Conservation (phyloP, 2,329 filamentous ascomycete species). For the Venturia oleaginea region DNA sequence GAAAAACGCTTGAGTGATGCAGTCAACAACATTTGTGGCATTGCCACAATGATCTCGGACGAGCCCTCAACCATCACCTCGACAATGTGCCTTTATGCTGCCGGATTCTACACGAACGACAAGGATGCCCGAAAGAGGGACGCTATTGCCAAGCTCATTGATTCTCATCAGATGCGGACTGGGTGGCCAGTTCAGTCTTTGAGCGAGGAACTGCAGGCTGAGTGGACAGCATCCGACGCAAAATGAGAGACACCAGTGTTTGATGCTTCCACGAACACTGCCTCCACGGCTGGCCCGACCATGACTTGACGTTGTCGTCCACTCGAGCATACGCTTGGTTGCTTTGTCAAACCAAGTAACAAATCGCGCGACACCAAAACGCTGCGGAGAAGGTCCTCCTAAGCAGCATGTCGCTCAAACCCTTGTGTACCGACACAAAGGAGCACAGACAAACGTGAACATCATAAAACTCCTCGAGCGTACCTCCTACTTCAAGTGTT, state of each 20-base stretch:
- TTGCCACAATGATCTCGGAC: constrained; percentile 32
- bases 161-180: constrained; percentile 7
- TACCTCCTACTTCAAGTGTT: background rate
- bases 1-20: constrained; percentile 38
- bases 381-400: background rate
- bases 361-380: background rate
- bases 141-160: constrained; percentile 10
- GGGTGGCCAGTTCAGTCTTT: constrained; percentile 10
- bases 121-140: constrained; percentile 2
- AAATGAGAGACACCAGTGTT: background rate
- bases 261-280: background rate
- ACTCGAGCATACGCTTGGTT: background rate
- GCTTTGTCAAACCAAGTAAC: background rate
- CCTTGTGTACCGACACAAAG: background rate
- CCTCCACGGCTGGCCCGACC: background rate
- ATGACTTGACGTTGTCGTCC: background rate
- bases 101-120: constrained; percentile 1
- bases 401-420: background rate
- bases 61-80: constrained; percentile 8
- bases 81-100: constrained; percentile 2
- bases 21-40: constrained; percentile 41
- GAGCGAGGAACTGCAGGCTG: constrained; percentile 7
- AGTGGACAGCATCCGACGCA: constrained; percentile 1
- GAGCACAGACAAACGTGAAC: background rate
- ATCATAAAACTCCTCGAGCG: background rate